Evolutionary conservation across 2,329 filamentous ascomycete genomes (phyloP).

Genomic region (Colletotrichum euphorbiae): DNA sequence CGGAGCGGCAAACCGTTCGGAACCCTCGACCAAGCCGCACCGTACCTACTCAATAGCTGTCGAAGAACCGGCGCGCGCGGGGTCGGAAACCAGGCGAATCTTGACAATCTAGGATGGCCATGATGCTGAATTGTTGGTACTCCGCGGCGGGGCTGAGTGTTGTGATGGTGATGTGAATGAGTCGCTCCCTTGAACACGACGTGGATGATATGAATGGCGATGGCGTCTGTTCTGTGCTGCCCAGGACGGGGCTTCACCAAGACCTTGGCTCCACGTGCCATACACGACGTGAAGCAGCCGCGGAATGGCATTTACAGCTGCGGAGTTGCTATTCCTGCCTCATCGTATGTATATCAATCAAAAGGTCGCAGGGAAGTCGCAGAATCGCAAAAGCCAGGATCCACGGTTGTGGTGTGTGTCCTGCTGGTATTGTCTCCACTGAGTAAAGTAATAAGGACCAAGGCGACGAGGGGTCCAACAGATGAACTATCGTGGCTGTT

Average conservation of each 20-base stretch:
- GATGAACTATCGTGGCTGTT: background rate
- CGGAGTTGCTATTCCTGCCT: conserved; percentile 5
- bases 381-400: conserved; percentile 2
- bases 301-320: background rate
- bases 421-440: conserved; percentile 17
- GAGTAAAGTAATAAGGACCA: conserved; percentile 20
- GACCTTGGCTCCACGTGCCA: conserved; percentile 21
- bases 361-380: background rate
- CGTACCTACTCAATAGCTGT: background rate
- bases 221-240: conserved; percentile 1
- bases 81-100: background rate
- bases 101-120: no score
- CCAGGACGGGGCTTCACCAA: background rate
- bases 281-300: conserved; percentile 10
- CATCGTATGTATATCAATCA: conserved; percentile 13
- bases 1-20: background rate
- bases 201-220: conserved; percentile 12
- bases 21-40: background rate
- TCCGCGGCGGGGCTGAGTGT: conserved; percentile 4
- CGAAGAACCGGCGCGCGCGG: background rate
- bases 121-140: no score
- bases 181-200: conserved; percentile 12
- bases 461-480: no score
- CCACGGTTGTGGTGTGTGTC: conserved; percentile 2
- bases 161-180: conserved; percentile 10